Evolutionary conservation across 2,329 filamentous ascomycete species (phyloP).

Genomic region (Pestalotiopsis sp.): DNA sequence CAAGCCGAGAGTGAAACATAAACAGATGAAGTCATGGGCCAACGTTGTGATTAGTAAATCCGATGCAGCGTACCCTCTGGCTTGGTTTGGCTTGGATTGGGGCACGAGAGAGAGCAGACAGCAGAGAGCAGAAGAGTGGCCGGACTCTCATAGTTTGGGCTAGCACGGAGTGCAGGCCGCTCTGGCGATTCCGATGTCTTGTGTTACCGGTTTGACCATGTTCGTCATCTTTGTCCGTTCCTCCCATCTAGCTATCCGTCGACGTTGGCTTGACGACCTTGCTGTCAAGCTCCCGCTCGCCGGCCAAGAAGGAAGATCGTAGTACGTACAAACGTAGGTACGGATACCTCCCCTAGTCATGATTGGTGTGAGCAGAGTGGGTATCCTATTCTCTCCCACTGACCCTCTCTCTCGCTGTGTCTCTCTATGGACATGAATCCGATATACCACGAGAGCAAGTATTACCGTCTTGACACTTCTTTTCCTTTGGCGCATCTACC

Average conservation of each 20-base stretch:
- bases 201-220: not conserved
- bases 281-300: not conserved
- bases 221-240: not conserved
- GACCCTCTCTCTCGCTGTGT: too few relatives aligned
- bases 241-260: not conserved
- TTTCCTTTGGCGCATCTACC: not conserved
- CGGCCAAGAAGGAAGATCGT: not conserved
- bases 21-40: conserved; percentile 9
- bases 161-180: conserved; percentile 1
- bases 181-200: not conserved
- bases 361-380: not conserved
- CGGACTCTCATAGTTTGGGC: conserved; percentile 2
- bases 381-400: not conserved
- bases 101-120: not conserved
- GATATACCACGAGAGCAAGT: not conserved
- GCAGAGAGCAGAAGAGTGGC: not conserved
- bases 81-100: not conserved
- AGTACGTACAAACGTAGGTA: not conserved
- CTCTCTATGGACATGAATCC: not conserved
- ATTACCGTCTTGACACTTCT: not conserved
- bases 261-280: not conserved
- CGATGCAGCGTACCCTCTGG: not conserved
- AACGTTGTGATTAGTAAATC: not conserved
- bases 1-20: conserved; percentile 6
- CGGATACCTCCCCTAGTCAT: not conserved